phyloP scores from a whole-genome alignment of 106 monocot genomes.

The Gastrodia elata region DNA sequence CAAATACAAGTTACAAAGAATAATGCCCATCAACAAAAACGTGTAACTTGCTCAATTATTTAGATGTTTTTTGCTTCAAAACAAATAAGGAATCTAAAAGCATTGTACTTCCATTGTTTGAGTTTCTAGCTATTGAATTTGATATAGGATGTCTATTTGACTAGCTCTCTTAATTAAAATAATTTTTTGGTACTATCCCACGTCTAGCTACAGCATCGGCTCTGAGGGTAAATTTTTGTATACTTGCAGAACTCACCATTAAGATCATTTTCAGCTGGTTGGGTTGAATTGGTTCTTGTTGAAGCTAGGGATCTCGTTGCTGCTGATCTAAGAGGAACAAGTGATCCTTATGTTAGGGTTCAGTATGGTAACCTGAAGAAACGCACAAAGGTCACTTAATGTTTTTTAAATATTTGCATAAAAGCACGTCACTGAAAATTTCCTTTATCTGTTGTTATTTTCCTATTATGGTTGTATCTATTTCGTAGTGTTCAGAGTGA shows the following conservation, averaged over 20 bases:
- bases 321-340: conserved; percentile 85
- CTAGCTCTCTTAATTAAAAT: background rate
- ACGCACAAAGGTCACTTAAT: conserved; percentile 66
- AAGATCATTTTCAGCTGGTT: conserved; percentile 17
- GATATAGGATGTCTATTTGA: background rate
- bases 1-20: conserved; percentile 56
- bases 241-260: conserved; percentile 26
- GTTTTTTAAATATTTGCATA: background rate
- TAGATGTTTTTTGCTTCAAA: background rate
- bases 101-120: background rate
- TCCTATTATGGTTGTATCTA: background rate
- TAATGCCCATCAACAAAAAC: conserved; percentile 30
- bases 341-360: conserved; percentile 93
- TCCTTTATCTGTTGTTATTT: background rate
- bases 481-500: background rate
- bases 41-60: conserved; percentile 10
- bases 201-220: too few species aligned
- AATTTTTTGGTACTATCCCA: background rate
- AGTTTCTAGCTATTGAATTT: background rate
- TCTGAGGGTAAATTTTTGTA: background rate
- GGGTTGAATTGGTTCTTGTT: conserved; percentile 68
- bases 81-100: background rate
- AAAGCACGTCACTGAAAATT: background rate
- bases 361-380: conserved; percentile 87
- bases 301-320: conserved; percentile 92